These are phyloP conservation scores for Malus hybrid DNA, from an alignment of 331 rosid genomes.

Conservation along the genomic window DNA sequence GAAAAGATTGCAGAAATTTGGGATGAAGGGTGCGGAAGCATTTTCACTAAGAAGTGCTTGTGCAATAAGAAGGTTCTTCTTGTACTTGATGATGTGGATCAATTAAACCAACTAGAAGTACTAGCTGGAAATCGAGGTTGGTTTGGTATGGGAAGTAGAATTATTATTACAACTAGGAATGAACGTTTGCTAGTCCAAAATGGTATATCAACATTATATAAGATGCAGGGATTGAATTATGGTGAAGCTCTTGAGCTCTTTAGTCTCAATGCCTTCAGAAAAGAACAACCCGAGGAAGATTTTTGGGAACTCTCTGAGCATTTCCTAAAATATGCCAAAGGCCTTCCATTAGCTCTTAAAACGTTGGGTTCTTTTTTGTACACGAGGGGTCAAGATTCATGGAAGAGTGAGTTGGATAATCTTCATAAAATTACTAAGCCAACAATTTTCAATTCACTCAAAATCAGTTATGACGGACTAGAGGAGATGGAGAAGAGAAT, in stretches of 20 bases:
- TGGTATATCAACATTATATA: not conserved
- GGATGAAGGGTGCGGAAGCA: not conserved
- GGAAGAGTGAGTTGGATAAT: not conserved
- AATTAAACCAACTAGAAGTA: not conserved
- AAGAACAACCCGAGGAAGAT: not conserved
- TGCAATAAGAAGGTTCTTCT: not conserved
- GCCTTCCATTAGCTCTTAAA: not conserved
- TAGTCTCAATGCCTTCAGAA: not conserved
- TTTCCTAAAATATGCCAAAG: not conserved
- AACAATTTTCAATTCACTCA: not conserved
- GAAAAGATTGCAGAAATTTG: not conserved
- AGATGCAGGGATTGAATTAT: not conserved
- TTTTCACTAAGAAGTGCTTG: not conserved
- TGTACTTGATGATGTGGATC: constrained; percentile 14
- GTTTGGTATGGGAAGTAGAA: constrained; percentile 11
- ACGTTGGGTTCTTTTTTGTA: not conserved
- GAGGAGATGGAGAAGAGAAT: not conserved
- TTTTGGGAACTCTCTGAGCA: not conserved
- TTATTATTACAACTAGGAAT: constrained; percentile 15
- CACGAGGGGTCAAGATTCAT: not conserved
- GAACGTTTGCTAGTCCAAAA: not conserved
- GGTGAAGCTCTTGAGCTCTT: not conserved
- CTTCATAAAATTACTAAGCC: not conserved
- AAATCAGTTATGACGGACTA: not conserved
- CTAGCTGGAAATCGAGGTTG: not conserved